Base-by-base conservation (phyloP, 73 alveolate genomes). In the Halteria grandinella region DNA sequence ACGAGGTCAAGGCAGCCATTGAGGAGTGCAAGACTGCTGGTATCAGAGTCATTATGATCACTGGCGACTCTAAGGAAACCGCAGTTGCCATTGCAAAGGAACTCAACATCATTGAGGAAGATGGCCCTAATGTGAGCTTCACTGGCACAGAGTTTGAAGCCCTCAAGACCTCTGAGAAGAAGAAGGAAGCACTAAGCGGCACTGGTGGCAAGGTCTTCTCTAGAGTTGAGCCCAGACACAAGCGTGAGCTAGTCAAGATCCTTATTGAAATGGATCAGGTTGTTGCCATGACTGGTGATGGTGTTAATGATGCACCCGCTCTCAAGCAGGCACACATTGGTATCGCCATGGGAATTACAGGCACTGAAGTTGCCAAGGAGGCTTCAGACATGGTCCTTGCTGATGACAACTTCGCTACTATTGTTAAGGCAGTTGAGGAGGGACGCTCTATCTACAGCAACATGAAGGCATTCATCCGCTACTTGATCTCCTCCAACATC, bases 271-370 rank as follows among this genome's bases (percentile, higher is more conserved):
- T 73, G 74, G 85, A 89, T 55, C 52, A 91, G 60, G 89, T 96
- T 23, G 98, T 93, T 6, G 99, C 99, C 17, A 98, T 98, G 96
- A 95, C 99, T 51, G 99, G 99, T 17, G 99, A 98, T 87, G 99
- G 99, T 25, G 99, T 98, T 40, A 98, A 98, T 69, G 99, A 98
- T 89, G 99, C 99, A 20, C 99, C 99, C 1, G 99, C 99, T 18
- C 83, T 98, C 20, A 94, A 96, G 86, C 92, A 95, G 87, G 99
- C 99, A 29, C 91, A 91, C 83, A 98, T 98, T 71, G 99, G 99
- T 47, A 90, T 97, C 72, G 99, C 99, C 43, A 97, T 98, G 99
- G 99, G 98, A 45, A 95, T 97, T 55, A 89, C 99, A 37, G 99
- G 99, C 44, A 98, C 99, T 15, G 99, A 98, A 89, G 99, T 66